These are phyloP conservation scores for Cronartium quercuum DNA, from an alignment of 1,284 basidiomycete genomes.

Conservation along the genomic window DNA sequence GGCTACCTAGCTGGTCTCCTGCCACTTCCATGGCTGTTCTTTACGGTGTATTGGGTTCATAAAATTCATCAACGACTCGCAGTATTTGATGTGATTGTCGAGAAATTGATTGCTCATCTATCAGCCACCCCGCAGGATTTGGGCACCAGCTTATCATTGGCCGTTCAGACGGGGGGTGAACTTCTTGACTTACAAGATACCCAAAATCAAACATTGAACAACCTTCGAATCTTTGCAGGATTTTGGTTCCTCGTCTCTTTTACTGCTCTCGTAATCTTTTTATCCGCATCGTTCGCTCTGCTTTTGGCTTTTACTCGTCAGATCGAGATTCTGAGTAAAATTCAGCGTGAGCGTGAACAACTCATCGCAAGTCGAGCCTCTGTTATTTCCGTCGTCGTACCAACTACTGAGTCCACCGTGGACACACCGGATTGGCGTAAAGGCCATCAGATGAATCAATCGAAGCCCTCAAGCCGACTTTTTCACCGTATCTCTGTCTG, in stretches of 20 bases:
- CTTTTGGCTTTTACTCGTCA: constrained; percentile 27
- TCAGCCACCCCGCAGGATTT: not conserved
- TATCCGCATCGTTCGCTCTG: constrained; percentile 21
- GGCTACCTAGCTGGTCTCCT: constrained; percentile 24
- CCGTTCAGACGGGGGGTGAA: constrained; percentile 1
- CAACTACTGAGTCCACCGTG: not conserved
- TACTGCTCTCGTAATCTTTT: constrained; percentile 14
- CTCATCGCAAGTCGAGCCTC: constrained; percentile 1
- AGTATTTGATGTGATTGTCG: not conserved
- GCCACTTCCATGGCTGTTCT: constrained; percentile 24
- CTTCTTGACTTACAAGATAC: constrained; percentile 5
- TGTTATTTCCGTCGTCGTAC: not conserved
- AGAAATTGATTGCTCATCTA: constrained; percentile 8
- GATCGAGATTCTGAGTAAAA: constrained; percentile 26
- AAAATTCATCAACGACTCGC: not conserved
- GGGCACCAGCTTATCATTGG: constrained; percentile 2
- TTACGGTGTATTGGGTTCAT: constrained; percentile 34
- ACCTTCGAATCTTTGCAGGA: constrained; percentile 31
- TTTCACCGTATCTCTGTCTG: constrained; percentile 10
- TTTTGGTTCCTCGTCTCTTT: constrained; percentile 28
- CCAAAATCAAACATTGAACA: constrained; percentile 22
- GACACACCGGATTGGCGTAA: not conserved
- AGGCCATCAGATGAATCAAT: not conserved
- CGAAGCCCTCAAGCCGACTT: not conserved
- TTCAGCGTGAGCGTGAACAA: constrained; percentile 24